Conservation (phyloP, 441 rosid species). For the Populus tomentosa region DNA sequence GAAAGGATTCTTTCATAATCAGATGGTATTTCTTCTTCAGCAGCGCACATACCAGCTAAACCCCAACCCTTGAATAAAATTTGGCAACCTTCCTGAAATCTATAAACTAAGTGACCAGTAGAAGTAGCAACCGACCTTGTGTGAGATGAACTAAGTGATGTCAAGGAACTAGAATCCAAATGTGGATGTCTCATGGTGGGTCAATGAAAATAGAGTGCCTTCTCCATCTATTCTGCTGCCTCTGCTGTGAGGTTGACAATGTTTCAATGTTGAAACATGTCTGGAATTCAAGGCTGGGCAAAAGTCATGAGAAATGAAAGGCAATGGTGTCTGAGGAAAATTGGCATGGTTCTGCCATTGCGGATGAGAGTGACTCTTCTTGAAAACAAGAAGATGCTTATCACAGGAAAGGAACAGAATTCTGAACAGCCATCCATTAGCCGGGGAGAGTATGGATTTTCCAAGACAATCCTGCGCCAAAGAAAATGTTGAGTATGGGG, state of each 20-base stretch:
- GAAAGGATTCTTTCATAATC: constrained; percentile 28
- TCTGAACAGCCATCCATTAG: constrained; percentile 64
- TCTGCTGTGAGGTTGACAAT: constrained; percentile 60
- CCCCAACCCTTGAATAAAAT: constrained; percentile 34
- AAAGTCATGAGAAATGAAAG: constrained; percentile 70
- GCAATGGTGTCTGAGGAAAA: constrained; percentile 55
- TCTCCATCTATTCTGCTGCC: constrained; percentile 60
- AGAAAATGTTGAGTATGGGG: constrained; percentile 91
- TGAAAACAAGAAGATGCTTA: constrained; percentile 60
- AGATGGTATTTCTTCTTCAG: constrained; percentile 24
- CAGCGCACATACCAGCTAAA: constrained; percentile 26
- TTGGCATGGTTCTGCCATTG: constrained; percentile 69
- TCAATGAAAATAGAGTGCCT: constrained; percentile 65
- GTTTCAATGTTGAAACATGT: constrained; percentile 67
- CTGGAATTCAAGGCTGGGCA: constrained; percentile 64
- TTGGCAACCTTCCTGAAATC: constrained; percentile 53
- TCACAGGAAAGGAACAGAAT: constrained; percentile 52
- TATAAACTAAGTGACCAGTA: constrained; percentile 62
- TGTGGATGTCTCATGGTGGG: constrained; percentile 79
- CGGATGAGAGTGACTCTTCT: constrained; percentile 69
- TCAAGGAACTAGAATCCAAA: constrained; percentile 86
- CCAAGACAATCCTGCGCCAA: constrained; percentile 96
- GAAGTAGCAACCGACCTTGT: constrained; percentile 92
- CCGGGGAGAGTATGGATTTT: constrained; percentile 48
- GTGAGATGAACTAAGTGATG: constrained; percentile 62